Evolutionary conservation across 2,329 filamentous ascomycete species (phyloP).

Genomic region (Alternaria alternata): DNA sequence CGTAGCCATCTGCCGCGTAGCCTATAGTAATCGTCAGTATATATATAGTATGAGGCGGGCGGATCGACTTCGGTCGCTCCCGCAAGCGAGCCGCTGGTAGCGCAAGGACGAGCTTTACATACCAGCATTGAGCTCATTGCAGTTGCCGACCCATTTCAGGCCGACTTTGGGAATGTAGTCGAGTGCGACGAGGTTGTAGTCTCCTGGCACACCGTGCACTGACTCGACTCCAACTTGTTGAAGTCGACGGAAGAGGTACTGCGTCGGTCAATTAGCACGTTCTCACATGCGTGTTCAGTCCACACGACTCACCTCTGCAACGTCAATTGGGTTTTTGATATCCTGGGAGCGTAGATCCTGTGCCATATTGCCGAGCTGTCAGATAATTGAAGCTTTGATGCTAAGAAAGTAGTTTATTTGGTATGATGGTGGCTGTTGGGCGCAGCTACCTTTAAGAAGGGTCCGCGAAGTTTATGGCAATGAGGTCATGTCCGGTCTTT

Average conservation of each 20-base stretch:
- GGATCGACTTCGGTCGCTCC: conserved; percentile 6
- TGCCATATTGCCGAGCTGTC: conserved; percentile 38
- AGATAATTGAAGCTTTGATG: conserved; percentile 4
- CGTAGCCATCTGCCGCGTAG: conserved; percentile 59
- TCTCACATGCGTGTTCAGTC: background rate
- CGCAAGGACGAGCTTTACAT: conserved; percentile 15
- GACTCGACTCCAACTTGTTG: conserved; percentile 55
- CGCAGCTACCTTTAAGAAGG: conserved; percentile 22
- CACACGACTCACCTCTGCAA: conserved; percentile 61
- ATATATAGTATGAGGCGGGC: background rate
- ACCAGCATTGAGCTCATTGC: conserved; percentile 69
- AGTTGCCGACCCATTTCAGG: conserved; percentile 67
- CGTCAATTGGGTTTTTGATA: conserved; percentile 60
- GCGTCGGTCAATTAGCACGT: conserved; percentile 15
- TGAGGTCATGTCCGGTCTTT: conserved; percentile 22
- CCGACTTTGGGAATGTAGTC: conserved; percentile 65
- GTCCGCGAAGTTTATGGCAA: conserved; percentile 5
- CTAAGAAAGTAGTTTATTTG: conserved; percentile 7
- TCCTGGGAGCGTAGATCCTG: conserved; percentile 53
- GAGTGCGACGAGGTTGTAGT: conserved; percentile 59
- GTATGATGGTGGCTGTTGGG: conserved; percentile 22
- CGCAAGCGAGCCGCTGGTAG: conserved; percentile 5
- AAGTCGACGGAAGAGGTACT: conserved; percentile 53
- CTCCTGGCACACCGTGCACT: conserved; percentile 57
- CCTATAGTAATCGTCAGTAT: conserved; percentile 36